Conservation (phyloP, 805 yeast genomes). For the Kockiozyma suomiensis region DNA sequence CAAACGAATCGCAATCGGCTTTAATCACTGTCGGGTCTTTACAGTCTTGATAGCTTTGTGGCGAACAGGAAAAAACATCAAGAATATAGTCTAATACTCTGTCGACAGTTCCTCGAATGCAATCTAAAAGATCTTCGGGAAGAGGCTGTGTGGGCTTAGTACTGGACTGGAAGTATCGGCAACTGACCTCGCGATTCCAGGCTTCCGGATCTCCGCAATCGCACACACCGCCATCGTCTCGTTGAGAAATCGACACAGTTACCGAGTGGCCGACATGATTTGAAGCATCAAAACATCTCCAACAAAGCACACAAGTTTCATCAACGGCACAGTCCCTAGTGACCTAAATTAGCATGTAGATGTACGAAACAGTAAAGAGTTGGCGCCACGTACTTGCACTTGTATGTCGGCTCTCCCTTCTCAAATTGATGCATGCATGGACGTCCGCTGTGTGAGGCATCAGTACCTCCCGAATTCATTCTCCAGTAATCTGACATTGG, state of each 20-base stretch:
- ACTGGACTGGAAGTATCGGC: slow-evolving; percentile 48
- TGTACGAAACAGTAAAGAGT: too few relatives aligned
- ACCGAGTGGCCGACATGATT: slow-evolving; percentile 75
- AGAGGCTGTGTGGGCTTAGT: slow-evolving; percentile 40
- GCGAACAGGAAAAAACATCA: slow-evolving; percentile 50
- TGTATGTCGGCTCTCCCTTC: slow-evolving; percentile 79
- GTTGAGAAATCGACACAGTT: slow-evolving; percentile 59
- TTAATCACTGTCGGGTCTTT: slow-evolving; percentile 12
- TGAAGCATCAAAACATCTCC: slow-evolving; percentile 68
- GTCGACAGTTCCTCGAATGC: slow-evolving; percentile 50
- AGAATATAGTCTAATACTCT: slow-evolving; percentile 59
- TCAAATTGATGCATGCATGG: slow-evolving; percentile 75
- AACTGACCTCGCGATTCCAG: slow-evolving; percentile 59
- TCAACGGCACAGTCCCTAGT: slow-evolving; percentile 61
- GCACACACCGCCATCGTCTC: slow-evolving; percentile 74
- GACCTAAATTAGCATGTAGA: background rate
- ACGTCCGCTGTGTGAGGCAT: slow-evolving; percentile 57
- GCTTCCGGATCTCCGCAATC: slow-evolving; percentile 92
- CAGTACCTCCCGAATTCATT: slow-evolving; percentile 32
- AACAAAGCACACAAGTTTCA: slow-evolving; percentile 83
- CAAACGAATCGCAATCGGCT: slow-evolving; percentile 36
- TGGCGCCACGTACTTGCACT: slow-evolving; percentile 51
- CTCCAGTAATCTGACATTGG: slow-evolving; percentile 24
- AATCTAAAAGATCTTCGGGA: slow-evolving; percentile 49
- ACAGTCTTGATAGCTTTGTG: slow-evolving; percentile 31